phyloP scores from a whole-genome alignment of 2,329 filamentous ascomycete species.

The Exophiala aquamarina region DNA sequence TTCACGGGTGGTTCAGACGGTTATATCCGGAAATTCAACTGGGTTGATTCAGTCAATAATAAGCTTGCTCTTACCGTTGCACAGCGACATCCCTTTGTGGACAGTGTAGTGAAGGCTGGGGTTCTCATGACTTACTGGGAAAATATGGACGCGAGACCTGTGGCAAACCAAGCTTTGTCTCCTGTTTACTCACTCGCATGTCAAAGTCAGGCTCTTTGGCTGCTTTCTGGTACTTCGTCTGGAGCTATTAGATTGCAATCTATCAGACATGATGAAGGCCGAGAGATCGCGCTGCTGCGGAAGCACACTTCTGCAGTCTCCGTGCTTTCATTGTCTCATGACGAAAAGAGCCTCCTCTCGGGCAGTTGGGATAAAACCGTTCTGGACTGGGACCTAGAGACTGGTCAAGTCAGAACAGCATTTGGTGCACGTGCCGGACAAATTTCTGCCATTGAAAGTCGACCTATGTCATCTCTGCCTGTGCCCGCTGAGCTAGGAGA shows the following conservation, averaged over 20 bases:
- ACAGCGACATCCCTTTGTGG: constrained; percentile 93
- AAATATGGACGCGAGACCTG: constrained; percentile 72
- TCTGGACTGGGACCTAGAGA: constrained; percentile 93
- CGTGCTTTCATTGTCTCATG: constrained; percentile 74
- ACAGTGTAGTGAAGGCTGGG: constrained; percentile 93
- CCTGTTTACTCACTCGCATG: constrained; percentile 93
- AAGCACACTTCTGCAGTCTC: constrained; percentile 91
- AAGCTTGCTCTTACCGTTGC: constrained; percentile 92
- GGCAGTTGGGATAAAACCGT: constrained; percentile 97
- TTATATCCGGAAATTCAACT: constrained; percentile 96
- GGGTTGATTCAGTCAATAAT: constrained; percentile 89
- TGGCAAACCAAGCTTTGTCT: constrained; percentile 45
- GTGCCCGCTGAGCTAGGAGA: constrained; percentile 72
- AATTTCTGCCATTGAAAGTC: constrained; percentile 82
- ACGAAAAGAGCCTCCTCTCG: constrained; percentile 84
- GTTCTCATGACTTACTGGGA: constrained; percentile 98
- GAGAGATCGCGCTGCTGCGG: constrained; percentile 76
- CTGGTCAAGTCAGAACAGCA: constrained; percentile 69
- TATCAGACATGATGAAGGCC: constrained; percentile 91
- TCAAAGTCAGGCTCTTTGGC: constrained; percentile 85
- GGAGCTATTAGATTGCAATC: constrained; percentile 92
- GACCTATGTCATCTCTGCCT: constrained; percentile 72
- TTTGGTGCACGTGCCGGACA: constrained; percentile 80
- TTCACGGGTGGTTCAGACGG: constrained; percentile 93
- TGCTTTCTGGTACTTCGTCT: constrained; percentile 85